These are phyloP conservation scores for Diaporthe caulivora DNA, from an alignment of 2,329 filamentous ascomycete species.

Conservation along the genomic window DNA sequence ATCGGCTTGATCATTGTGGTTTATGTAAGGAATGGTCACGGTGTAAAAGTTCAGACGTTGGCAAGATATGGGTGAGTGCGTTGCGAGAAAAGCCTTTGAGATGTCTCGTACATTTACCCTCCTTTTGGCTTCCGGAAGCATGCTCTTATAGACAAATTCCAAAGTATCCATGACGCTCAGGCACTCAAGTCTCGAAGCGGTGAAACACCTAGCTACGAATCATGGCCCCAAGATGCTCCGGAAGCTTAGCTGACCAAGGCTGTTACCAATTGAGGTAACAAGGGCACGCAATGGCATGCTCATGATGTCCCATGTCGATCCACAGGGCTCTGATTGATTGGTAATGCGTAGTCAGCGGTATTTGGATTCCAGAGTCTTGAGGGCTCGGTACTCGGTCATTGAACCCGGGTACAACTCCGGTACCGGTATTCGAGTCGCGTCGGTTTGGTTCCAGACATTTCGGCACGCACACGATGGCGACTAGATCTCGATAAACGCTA, in stretches of 20 bases:
- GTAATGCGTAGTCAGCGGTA: not conserved
- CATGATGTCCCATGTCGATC: not conserved
- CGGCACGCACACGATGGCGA: not conserved
- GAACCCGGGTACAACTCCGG: not conserved
- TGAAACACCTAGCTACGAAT: slow-evolving; percentile 10
- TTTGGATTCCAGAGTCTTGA: not conserved
- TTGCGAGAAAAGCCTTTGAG: not conserved
- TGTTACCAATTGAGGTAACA: not conserved
- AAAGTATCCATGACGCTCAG: not conserved
- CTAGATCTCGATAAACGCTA: not conserved
- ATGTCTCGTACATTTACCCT: not conserved
- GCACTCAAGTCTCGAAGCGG: not conserved
- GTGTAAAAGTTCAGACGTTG: not conserved
- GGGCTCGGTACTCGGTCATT: slow-evolving; percentile 5
- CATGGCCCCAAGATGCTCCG: not conserved
- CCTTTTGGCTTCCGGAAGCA: not conserved
- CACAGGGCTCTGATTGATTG: slow-evolving; percentile 1
- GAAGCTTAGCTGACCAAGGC: not conserved
- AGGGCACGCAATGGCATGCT: too few species aligned
- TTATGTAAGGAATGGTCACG: not conserved
- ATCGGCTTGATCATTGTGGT: slow-evolving; percentile 17
- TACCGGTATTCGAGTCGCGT: not conserved
- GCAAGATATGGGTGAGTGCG: not conserved
- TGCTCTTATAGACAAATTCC: slow-evolving; percentile 2
- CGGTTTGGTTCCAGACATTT: not conserved